phyloP scores from a whole-genome alignment of 1,284 basidiomycete species.

The Anthracocystis walkeri region DNA sequence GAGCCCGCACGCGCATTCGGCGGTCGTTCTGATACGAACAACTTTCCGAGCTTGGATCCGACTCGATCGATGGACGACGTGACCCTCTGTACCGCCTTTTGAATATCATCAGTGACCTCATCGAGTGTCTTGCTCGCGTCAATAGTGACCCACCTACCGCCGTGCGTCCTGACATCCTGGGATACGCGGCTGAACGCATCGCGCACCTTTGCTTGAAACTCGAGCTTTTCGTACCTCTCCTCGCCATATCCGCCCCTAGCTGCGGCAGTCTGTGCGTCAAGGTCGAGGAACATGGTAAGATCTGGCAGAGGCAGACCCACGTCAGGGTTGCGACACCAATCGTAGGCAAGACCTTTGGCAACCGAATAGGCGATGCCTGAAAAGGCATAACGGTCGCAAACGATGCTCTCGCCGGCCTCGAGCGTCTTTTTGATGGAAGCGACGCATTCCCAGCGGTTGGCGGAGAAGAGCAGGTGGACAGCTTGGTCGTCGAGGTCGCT shows the following conservation, averaged over 20 bases:
- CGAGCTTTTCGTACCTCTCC: slow-evolving; percentile 76
- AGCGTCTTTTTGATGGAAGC: slow-evolving; percentile 72
- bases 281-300: slow-evolving; percentile 85
- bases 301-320: slow-evolving; percentile 88
- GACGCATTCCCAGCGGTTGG: slow-evolving; percentile 89
- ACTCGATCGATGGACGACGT: slow-evolving; percentile 42
- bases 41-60: slow-evolving; percentile 30
- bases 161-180: slow-evolving; percentile 43
- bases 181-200: slow-evolving; percentile 57
- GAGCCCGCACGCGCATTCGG: slow-evolving; percentile 19
- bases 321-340: slow-evolving; percentile 89
- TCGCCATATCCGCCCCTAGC: slow-evolving; percentile 87
- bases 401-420: slow-evolving; percentile 77
- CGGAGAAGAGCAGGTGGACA: slow-evolving; percentile 93
- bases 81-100: slow-evolving; percentile 34
- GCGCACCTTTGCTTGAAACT: slow-evolving; percentile 68
- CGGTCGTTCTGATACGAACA: slow-evolving; percentile 34
- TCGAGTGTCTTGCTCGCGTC: slow-evolving; percentile 61
- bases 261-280: slow-evolving; percentile 79
- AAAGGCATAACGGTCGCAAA: slow-evolving; percentile 96
- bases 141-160: slow-evolving; percentile 56
- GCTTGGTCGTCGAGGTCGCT: slow-evolving; percentile 89
- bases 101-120: slow-evolving; percentile 60
- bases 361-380: slow-evolving; percentile 94
- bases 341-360: slow-evolving; percentile 78